Conservation (phyloP, 2,329 filamentous ascomycete genomes). For the Eutypa lata region DNA sequence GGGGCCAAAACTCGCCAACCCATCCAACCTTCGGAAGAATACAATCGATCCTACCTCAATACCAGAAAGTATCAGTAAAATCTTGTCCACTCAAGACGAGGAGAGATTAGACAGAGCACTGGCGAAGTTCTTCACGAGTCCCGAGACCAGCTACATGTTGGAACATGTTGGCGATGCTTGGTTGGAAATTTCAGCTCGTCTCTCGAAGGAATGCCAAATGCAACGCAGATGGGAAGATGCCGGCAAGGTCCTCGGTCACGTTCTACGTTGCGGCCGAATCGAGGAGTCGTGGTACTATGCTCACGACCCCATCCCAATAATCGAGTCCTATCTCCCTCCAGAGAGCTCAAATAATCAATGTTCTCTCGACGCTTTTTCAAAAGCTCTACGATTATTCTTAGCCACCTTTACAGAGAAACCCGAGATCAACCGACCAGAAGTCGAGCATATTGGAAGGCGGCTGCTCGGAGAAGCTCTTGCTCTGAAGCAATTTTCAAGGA, state of each 20-base stretch:
- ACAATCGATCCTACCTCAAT: background rate
- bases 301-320: conserved; percentile 32
- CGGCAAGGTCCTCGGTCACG: conserved; percentile 24
- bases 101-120: conserved; percentile 18
- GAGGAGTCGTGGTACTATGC: conserved; percentile 32
- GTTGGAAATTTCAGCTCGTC: conserved; percentile 23
- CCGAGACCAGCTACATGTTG: conserved; percentile 3
- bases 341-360: conserved; percentile 5
- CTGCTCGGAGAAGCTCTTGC: conserved; percentile 29
- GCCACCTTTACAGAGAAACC: conserved; percentile 23
- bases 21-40: background rate
- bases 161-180: conserved; percentile 14
- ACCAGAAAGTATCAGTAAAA: background rate
- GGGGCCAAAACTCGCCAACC: background rate
- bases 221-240: conserved; percentile 29
- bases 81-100: conserved; percentile 11
- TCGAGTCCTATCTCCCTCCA: conserved; percentile 25
- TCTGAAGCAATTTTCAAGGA: conserved; percentile 11
- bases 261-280: conserved; percentile 24
- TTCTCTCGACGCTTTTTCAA: conserved; percentile 10
- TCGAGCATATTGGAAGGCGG: conserved; percentile 19
- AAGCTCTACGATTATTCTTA: conserved; percentile 30
- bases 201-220: conserved; percentile 32
- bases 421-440: conserved; percentile 3
- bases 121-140: conserved; percentile 13